Evolutionary conservation across 2,329 filamentous ascomycete species (phyloP).

Genomic region (Trichophyton simii): DNA sequence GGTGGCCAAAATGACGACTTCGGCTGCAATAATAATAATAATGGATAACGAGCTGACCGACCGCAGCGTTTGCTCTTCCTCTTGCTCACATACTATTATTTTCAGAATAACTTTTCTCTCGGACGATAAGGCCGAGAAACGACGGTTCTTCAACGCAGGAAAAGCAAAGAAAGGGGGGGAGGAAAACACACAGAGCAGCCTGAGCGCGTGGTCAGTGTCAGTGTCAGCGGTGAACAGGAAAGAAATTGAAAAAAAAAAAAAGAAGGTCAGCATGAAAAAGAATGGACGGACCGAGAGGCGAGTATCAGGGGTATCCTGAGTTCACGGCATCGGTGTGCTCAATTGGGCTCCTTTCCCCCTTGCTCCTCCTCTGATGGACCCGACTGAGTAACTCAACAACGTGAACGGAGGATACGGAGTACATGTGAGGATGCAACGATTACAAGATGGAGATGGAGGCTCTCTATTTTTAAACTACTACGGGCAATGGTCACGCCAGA

Average conservation of each 20-base stretch:
- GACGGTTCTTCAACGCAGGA: background rate
- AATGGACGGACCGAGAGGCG: background rate
- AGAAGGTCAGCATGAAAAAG: no score
- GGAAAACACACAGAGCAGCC: background rate
- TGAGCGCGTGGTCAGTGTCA: background rate
- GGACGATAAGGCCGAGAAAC: constrained; percentile 1
- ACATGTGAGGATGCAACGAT: background rate
- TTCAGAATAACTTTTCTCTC: background rate
- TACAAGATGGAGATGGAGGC: background rate
- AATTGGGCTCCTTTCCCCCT: background rate
- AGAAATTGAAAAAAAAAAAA: background rate
- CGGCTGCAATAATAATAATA: background rate
- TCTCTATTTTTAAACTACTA: background rate
- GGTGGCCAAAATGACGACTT: background rate
- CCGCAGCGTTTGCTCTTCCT: background rate
- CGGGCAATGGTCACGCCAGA: background rate
- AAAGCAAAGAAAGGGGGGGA: background rate
- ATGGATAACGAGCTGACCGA: background rate
- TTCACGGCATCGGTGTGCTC: background rate
- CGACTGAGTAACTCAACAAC: background rate
- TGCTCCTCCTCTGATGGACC: background rate
- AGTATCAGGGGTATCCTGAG: background rate
- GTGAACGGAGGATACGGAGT: background rate
- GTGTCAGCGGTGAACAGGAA: background rate
- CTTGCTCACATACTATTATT: background rate